phyloP scores from a whole-genome alignment of 2,329 filamentous ascomycete genomes.

The Neofusicoccum ribis region DNA sequence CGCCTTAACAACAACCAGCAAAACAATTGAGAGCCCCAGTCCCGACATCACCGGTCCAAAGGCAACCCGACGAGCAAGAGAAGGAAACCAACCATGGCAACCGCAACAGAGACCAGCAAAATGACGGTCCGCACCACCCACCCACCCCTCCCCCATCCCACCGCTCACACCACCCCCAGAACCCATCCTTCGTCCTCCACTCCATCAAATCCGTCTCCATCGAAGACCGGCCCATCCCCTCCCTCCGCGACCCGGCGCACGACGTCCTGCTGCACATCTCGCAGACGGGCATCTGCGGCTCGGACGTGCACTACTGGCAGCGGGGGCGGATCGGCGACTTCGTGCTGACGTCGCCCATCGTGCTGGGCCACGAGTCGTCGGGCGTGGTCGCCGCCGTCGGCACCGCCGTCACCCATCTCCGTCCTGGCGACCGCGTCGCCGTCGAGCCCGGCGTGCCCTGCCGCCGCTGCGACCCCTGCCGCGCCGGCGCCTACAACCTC shows the following conservation, averaged over 20 bases:
- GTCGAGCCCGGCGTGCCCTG: constrained; percentile 28
- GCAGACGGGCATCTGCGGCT: constrained; percentile 24
- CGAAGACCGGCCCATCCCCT: constrained; percentile 45
- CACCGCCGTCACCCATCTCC: constrained; percentile 22
- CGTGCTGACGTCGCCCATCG: constrained; percentile 22
- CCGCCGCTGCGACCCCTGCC: constrained; percentile 22
- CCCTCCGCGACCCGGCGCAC: constrained; percentile 22
- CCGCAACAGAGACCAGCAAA: neutral
- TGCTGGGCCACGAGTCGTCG: constrained; percentile 27
- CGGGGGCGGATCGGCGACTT: constrained; percentile 24
- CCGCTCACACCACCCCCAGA: constrained; percentile 27
- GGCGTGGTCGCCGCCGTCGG: constrained; percentile 23
- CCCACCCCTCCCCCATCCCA: neutral
- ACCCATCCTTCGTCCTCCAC: constrained; percentile 51
- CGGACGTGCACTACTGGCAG: constrained; percentile 23
- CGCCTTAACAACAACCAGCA: too few relatives aligned
- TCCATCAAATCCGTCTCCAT: constrained; percentile 48
- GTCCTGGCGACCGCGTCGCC: constrained; percentile 26
- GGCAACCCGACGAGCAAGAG: neutral
- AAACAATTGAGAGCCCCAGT: too few relatives aligned
- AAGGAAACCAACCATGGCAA: neutral
- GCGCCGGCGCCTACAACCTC: constrained; percentile 22
- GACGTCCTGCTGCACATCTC: constrained; percentile 21
- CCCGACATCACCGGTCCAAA: too few relatives aligned
- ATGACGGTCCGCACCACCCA: neutral